Percentiles rank a stretch among this genome's conserved stretches.
These are phyloP conservation scores for Botrytis fragariae DNA, from an alignment of 2,329 filamentous ascomycete species.

Conservation along the genomic window DNA sequence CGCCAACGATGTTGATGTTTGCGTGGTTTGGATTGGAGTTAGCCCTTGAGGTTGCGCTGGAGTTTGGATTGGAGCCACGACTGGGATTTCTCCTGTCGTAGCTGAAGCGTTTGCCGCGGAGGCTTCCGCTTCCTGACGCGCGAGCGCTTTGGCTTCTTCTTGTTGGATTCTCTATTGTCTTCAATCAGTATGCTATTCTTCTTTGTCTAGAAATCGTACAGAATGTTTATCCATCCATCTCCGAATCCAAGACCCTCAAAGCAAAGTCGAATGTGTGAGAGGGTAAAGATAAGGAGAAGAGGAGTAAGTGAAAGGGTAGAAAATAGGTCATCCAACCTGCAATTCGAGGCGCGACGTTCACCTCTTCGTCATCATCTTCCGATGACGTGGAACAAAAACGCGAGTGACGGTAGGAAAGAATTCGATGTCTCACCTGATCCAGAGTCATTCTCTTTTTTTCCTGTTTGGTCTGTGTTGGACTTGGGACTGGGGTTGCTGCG, in stretches of 20 bases:
- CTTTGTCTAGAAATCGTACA: not conserved
- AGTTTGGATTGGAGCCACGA: not conserved
- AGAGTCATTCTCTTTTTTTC: conserved; percentile 18
- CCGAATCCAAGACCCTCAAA: not conserved
- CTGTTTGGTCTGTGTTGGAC: not conserved
- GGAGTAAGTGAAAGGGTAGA: conserved; percentile 7
- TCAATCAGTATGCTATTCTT: not conserved
- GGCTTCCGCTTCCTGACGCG: conserved; percentile 3
- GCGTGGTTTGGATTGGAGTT: not conserved
- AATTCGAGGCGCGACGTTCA: conserved; percentile 1
- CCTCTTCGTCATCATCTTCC: conserved; percentile 4
- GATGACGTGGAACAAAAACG: not conserved
- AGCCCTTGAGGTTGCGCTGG: not conserved
- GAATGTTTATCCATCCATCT: not conserved
- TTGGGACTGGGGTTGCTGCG: not conserved
- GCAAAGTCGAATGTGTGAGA: not conserved
- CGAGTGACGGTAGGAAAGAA: conserved; percentile 4
- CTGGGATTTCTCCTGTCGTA: not conserved
- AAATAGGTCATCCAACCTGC: conserved; percentile 19
- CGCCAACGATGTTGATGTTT: not conserved
- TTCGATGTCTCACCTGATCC: conserved; percentile 20
- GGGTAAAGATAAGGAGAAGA: not conserved
- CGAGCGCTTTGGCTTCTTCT: conserved; percentile 15
- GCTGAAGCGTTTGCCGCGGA: not conserved
- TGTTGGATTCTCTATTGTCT: conserved; percentile 15